phyloP scores from a whole-genome alignment of 257 asterid species.

The Sherardia arvensis region DNA sequence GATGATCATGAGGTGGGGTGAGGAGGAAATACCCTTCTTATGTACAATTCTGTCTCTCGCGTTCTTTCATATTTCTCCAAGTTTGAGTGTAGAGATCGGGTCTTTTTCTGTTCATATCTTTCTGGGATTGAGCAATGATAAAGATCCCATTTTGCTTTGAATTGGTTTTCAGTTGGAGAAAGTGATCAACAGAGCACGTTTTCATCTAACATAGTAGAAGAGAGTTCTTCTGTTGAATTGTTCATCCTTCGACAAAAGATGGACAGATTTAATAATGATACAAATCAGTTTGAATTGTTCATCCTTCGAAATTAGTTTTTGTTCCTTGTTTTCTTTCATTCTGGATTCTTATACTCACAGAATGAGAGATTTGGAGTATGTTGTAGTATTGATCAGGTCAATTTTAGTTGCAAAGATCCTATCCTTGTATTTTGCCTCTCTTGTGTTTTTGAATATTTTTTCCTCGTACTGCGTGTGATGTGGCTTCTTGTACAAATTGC shows the following conservation, averaged over 20 bases:
- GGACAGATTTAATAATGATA: conserved; percentile 4
- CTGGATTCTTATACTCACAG: not conserved
- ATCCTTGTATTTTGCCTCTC: not conserved
- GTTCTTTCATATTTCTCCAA: conserved; percentile 1
- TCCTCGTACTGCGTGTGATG: not conserved
- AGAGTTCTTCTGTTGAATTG: not conserved
- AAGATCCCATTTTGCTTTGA: conserved; percentile 12
- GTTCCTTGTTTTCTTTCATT: not conserved
- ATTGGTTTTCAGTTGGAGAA: conserved; percentile 6
- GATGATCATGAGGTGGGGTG: conserved; percentile 28
- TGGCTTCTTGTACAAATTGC: not conserved
- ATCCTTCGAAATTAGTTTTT: not conserved
- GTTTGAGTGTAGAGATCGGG: conserved; percentile 14
- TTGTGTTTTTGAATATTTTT: not conserved
- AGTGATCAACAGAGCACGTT: conserved; percentile 6
- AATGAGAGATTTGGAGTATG: conserved; percentile 1
- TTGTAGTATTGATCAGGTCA: not conserved
- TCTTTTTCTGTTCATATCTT: not conserved
- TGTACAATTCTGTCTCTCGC: not conserved
- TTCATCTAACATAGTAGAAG: conserved; percentile 3
- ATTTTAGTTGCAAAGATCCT: not conserved
- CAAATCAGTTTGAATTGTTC: not conserved
- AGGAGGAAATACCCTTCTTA: not conserved
- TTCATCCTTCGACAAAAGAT: not conserved
- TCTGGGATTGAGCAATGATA: conserved; percentile 8